Percentiles rank a stretch among this genome's conserved stretches.
Conservation (phyloP, 169 alveolate genomes). For the Plasmodium adleri region DNA sequence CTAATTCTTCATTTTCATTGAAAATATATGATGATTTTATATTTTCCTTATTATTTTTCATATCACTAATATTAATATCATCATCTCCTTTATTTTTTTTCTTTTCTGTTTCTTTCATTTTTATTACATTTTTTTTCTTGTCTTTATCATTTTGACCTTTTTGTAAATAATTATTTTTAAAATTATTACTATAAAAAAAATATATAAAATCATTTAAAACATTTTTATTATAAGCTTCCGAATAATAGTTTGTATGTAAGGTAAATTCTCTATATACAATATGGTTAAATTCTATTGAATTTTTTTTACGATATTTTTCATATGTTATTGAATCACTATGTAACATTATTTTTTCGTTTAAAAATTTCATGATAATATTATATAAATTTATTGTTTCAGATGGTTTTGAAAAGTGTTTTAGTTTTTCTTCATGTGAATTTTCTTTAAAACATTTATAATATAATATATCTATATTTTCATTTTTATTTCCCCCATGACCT, state of each 20-base stretch:
- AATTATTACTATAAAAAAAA: conserved; percentile 26
- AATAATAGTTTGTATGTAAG: conserved; percentile 37
- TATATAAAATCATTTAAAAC: conserved; percentile 23
- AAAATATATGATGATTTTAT: not conserved
- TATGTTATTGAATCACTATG: conserved; percentile 55
- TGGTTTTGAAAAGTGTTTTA: conserved; percentile 8
- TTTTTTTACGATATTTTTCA: conserved; percentile 40
- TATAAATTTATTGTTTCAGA: conserved; percentile 66
- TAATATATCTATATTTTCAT: not conserved
- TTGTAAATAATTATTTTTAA: conserved; percentile 17
- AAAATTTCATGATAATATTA: conserved; percentile 22
- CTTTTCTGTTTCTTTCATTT: not conserved
- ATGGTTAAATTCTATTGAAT: conserved; percentile 37
- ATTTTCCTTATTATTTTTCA: not conserved
- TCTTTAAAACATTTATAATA: conserved; percentile 10
- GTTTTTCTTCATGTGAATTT: not conserved
- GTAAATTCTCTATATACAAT: conserved; percentile 51
- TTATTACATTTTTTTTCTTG: not conserved
- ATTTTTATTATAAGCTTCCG: conserved; percentile 21
- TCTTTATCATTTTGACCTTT: not conserved
- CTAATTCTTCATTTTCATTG: conserved; percentile 8
- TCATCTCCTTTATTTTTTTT: not conserved
- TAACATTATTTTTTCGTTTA: conserved; percentile 8
- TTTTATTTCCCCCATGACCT: not conserved
- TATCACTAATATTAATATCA: not conserved